Evolutionary conservation across 352 stramenopile species (phyloP), one percentile per base, ranked within the genome.

Genomic region (Phytopythium sindhum): DNA sequence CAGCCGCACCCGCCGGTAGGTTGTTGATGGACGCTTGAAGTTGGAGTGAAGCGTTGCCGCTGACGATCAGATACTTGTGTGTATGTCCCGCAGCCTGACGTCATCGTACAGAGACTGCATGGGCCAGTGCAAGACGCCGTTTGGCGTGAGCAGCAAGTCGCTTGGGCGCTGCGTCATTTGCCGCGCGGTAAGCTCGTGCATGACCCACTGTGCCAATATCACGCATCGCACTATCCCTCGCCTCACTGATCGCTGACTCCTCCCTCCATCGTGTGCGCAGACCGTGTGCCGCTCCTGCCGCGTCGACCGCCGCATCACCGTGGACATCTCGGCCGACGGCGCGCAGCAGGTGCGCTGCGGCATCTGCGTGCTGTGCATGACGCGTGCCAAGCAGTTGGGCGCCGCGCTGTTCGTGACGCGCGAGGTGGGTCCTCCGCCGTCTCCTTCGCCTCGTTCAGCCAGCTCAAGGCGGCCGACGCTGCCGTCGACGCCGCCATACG

Each of bases 331-430:
- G 17, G 44, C 63, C 0, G 71, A 70, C 37, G 67, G 65, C 23
- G 35, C 70, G 19, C 74, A 81, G 50, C 73, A 77, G 51, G 67
- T 72, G 24, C 64, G 69, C 14, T 77, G 71, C 56, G 63, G 63
- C 41, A 70, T 81, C 57, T 81, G 74, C 41, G 62, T 75, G 33
- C 19, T 69, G 11, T 81, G 74, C 39, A 77, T 81, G 66, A 64
- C 28, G 21, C 52, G 70, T 24, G 71, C 74, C 11, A 70, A 77
- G 42, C 70, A 69, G 41, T 64, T 56, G 14, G 71, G 23, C 48
- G 65, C 74, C 0, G 55, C 56, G 11, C 62, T 64, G 23, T 77
- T 77, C 35, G 74, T 72, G 12, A 31, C 33, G 24, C 67, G 74
- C 45, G 71, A 81, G 47, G 8, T 17, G 7, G 33, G 7, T 1